Percentiles rank a stretch among this genome's conserved stretches.
These are phyloP conservation scores for Candida sojae DNA, from an alignment of 1,139 yeast species.

Conservation along the genomic window DNA sequence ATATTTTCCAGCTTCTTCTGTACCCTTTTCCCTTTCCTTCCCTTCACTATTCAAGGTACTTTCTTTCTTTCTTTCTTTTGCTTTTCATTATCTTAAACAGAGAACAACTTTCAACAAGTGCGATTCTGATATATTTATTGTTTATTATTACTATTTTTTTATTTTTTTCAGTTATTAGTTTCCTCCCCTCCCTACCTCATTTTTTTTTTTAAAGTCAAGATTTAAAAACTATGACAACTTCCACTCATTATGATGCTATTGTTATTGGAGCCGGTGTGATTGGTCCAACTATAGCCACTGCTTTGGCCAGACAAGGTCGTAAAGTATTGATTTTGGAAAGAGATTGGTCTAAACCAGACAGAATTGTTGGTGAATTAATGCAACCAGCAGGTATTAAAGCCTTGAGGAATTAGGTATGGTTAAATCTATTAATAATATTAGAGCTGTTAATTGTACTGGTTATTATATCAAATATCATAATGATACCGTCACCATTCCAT, in stretches of 20 bases:
- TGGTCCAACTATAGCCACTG: slow-evolving; percentile 92
- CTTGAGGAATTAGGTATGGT: slow-evolving; percentile 79
- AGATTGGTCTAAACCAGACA: slow-evolving; percentile 88
- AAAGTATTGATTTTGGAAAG: slow-evolving; percentile 76
- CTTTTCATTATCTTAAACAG: no score
- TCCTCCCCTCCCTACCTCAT: not conserved
- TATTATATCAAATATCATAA: slow-evolving; percentile 74
- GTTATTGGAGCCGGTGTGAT: slow-evolving; percentile 95
- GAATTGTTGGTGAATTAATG: slow-evolving; percentile 94
- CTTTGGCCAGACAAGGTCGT: slow-evolving; percentile 87
- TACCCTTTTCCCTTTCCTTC: no score
- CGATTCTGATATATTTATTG: slow-evolving; percentile 33
- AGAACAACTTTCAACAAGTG: no score
- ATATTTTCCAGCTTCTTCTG: no score
- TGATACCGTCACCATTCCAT: slow-evolving; percentile 58
- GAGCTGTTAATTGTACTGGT: slow-evolving; percentile 77
- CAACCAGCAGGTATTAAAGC: slow-evolving; percentile 95
- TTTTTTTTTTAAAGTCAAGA: no score
- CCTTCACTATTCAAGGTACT: no score
- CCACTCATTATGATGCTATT: slow-evolving; percentile 53
- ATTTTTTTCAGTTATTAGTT: not conserved
- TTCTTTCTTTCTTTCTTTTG: no score
- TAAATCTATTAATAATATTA: slow-evolving; percentile 76
- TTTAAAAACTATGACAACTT: not conserved
- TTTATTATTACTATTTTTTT: slow-evolving; percentile 13